phyloP scores from a whole-genome alignment of 306 rosid species.

The Gastrolobium villosum region DNA sequence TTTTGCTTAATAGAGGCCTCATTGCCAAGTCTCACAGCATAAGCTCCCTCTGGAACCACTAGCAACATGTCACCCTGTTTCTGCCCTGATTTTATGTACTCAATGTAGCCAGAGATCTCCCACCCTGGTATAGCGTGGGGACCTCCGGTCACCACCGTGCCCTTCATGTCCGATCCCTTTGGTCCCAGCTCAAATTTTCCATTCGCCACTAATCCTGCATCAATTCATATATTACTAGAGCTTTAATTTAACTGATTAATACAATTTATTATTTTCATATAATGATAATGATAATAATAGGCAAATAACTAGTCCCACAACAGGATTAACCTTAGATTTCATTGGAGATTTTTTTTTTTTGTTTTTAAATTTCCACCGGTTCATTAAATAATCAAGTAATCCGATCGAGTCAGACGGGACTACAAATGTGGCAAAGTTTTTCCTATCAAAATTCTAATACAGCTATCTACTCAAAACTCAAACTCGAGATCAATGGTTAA shows the following conservation, averaged over 20 bases:
- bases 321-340: not conserved
- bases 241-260: too few relatives aligned
- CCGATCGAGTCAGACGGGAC: too few relatives aligned
- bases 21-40: conserved; percentile 85
- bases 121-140: conserved; percentile 66
- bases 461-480: too few relatives aligned
- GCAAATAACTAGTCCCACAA: not conserved
- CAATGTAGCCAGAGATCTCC: conserved; percentile 78
- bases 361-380: too few relatives aligned
- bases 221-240: not conserved
- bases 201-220: conserved; percentile 68
- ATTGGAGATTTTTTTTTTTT: too few relatives aligned
- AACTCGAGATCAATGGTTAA: too few relatives aligned
- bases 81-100: conserved; percentile 81
- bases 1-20: conserved; percentile 81
- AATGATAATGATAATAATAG: not conserved
- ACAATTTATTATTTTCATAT: too few relatives aligned
- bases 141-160: conserved; percentile 70
- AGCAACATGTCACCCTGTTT: conserved; percentile 90
- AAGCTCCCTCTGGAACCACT: conserved; percentile 81
- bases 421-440: too few relatives aligned
- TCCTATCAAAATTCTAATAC: too few relatives aligned
- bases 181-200: conserved; percentile 80
- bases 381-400: too few relatives aligned
- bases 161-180: conserved; percentile 62